A percentile compares a stretch with the other conserved stretches of the same genome.
Evolutionary conservation across 2,329 filamentous ascomycete species (phyloP).

Genomic region (Sordariomycetes sp.): DNA sequence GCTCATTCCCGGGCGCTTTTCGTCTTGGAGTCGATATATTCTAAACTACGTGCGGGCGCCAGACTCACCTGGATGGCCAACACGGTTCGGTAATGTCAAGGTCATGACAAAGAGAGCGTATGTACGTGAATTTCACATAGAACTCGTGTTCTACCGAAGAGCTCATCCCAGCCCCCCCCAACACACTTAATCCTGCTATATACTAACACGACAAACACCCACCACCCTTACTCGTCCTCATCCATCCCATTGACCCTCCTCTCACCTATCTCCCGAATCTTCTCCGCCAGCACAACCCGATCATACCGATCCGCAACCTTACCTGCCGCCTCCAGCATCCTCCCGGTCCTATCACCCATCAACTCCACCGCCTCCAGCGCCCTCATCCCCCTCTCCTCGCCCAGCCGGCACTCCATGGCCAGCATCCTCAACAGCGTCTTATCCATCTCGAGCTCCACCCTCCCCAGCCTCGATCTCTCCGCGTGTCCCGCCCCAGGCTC

Average conservation of each 20-base stretch:
- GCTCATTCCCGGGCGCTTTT: too few species aligned
- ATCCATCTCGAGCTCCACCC: conserved; percentile 74
- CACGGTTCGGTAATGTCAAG: too few species aligned
- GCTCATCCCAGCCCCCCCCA: background rate
- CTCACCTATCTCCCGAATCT: conserved; percentile 81
- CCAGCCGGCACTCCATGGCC: conserved; percentile 79
- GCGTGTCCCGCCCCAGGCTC: conserved; percentile 20
- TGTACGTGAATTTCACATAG: too few species aligned
- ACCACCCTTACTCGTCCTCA: conserved; percentile 31
- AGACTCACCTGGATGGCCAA: too few species aligned
- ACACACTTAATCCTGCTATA: background rate
- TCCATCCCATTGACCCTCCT: conserved; percentile 41
- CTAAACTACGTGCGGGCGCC: too few species aligned
- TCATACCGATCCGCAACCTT: conserved; percentile 85
- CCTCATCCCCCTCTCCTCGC: conserved; percentile 89
- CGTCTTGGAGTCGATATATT: too few species aligned
- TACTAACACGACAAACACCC: background rate
- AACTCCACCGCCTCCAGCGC: conserved; percentile 81
- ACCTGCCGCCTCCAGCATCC: conserved; percentile 81
- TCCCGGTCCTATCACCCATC: conserved; percentile 71
- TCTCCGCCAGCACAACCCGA: conserved; percentile 66
- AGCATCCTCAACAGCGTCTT: conserved; percentile 80
- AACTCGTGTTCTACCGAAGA: too few species aligned
- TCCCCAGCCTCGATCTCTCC: conserved; percentile 54
- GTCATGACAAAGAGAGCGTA: too few species aligned